Base-by-base conservation (phyloP, 1,139 yeast genomes). In the Oligophagozyma castellii region DNA sequence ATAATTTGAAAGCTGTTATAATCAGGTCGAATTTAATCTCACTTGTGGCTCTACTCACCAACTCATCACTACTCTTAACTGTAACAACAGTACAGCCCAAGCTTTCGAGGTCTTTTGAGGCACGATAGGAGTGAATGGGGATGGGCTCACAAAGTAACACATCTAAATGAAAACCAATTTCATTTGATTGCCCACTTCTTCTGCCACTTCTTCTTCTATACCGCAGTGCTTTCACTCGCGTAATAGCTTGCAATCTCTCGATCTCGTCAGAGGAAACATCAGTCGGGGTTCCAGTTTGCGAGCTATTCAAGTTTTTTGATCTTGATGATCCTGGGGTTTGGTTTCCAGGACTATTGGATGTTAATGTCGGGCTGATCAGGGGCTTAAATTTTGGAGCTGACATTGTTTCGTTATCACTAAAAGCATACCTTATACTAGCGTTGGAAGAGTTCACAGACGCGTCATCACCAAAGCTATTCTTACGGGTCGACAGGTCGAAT, bases 121-220 rank as follows among this genome's bases (percentile, higher is more conserved):
- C 66, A 8, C 80, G 66, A 47, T 72, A 83, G 27, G 93, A 58
- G 37, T 80, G 76, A 29, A 77, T 77, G 0, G 95, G 89, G 36
- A 80, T 80, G 3, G 92, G 84, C 45, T 84, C 95, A 55, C 95
- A 84, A 19, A 83, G 64, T 28, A 86, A 58, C 3, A 83, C 73
- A 50, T 81, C 92, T 35, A 79, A 28, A 21, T 44, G 39, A 29
- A 39, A 40, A 7, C 39, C 36, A 16, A 46, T 30, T 4, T 40
- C 46, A 20, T 37, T 36, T 14, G 39, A 37, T 1, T 35, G 33
- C 3, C 51, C 42, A 29, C 50, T 48, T 29, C 36, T 34, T 12
- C 51, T 32, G 16, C 46, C 43, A 35, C 48, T 39, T 28, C 50
- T 37, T 35, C 56, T 39, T 38, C 55, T 34, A 33, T 41, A 32